Base-by-base conservation (phyloP, 2,329 filamentous ascomycete species). In the Orbilia javanica region DNA sequence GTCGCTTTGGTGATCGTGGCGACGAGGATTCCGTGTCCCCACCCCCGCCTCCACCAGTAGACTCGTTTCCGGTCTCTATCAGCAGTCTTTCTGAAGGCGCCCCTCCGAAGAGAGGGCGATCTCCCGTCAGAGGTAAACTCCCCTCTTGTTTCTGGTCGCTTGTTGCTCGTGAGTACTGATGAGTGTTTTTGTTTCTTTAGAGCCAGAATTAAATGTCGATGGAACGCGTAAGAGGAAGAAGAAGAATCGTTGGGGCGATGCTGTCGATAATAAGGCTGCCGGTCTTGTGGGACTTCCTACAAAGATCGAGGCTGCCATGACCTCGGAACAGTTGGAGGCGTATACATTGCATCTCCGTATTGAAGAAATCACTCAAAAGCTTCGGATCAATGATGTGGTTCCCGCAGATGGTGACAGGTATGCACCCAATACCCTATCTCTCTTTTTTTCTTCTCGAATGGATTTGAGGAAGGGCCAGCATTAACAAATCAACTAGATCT, bases 281-380 rank as follows among this genome's bases (percentile, higher is more conserved):
- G 96, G 96, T 80, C 88, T 99, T 79, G 98, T 99, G 94, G 96
- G 96, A 73, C 88, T 99, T 81, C 94, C 96, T 29, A 99, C 96
- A 15, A 93, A 95, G 83, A 98, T 99, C 84, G 91, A 95, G 85
- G 94, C 94, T 80, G 94, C 95, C 86, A 99, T 99, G 94, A 99
- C 96, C 70, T 95, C 92, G 83, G 96, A 99, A 86, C 96, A 99
- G 88, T 90, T 98, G 69, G 96, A 99, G 84, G 96, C 96, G 20
- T 99, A 99, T 84, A 96, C 94, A 22, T 87, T 98, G 81, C 95
- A 99, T 86, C 87, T 99, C 83, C 93, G 96, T 83, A 98, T 99
- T 83, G 95, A 99, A 85, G 96, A 99, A 86, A 99, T 99, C 83
- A 98, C 94, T 84, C 95, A 99, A 87, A 99, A 99, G 89, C 90